Evolutionary conservation across 2,329 filamentous ascomycete genomes (phyloP).

Genomic region (Cladophialophora carrionii): DNA sequence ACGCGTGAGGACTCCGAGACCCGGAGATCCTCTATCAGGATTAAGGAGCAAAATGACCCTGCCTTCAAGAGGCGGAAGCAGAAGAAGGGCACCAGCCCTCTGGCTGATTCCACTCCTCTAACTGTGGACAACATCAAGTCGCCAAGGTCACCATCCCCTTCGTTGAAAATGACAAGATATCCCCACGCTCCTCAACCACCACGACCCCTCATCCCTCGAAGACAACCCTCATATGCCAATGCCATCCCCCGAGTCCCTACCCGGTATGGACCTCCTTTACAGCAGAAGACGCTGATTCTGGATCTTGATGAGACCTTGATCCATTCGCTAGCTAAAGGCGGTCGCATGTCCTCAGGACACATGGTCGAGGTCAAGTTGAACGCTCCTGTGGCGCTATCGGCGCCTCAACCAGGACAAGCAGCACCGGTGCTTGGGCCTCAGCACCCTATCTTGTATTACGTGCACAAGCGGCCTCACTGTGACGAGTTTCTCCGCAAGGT

Average conservation of each 20-base stretch:
- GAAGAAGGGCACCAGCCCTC: slow-evolving; percentile 42
- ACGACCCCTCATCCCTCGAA: slow-evolving; percentile 82
- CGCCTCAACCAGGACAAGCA: slow-evolving; percentile 43
- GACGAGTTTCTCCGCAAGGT: slow-evolving; percentile 95
- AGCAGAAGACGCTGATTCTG: slow-evolving; percentile 90
- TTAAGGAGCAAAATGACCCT: slow-evolving; percentile 40
- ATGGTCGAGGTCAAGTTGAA: slow-evolving; percentile 97
- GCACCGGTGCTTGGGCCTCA: slow-evolving; percentile 69
- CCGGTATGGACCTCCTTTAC: slow-evolving; percentile 40
- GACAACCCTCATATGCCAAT: slow-evolving; percentile 84
- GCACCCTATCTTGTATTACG: slow-evolving; percentile 97
- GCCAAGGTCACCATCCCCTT: slow-evolving; percentile 77
- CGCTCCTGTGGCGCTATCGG: slow-evolving; percentile 64
- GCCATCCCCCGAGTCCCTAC: slow-evolving; percentile 55
- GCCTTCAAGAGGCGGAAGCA: slow-evolving; percentile 59
- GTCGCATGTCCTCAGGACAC: slow-evolving; percentile 92
- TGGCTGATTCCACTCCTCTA: slow-evolving; percentile 55
- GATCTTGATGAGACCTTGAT: slow-evolving; percentile 97
- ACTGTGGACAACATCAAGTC: slow-evolving; percentile 85
- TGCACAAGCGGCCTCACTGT: slow-evolving; percentile 95
- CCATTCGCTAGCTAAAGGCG: slow-evolving; percentile 96
- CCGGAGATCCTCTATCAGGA: slow-evolving; percentile 36
- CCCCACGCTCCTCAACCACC: slow-evolving; percentile 87
- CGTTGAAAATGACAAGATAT: slow-evolving; percentile 76
- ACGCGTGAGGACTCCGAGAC: slow-evolving; percentile 29